Percentiles rank a stretch among this genome's conserved stretches.
These are phyloP conservation scores for Lablab purpureus DNA, from an alignment of 306 rosid genomes.

Conservation along the genomic window DNA sequence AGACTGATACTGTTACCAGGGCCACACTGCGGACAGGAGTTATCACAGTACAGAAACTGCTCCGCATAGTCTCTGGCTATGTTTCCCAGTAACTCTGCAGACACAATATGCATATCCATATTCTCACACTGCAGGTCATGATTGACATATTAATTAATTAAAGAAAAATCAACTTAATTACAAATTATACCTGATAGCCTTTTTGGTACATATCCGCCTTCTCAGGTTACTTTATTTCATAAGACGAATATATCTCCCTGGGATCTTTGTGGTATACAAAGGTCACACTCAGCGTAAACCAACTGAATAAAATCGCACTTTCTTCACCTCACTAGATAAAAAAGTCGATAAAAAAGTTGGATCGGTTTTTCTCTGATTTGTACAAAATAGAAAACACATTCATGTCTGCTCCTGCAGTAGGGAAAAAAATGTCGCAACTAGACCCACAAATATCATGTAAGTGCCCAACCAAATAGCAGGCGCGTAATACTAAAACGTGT, in stretches of 20 bases:
- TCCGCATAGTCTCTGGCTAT: too few species aligned
- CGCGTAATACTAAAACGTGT: slow-evolving; percentile 31
- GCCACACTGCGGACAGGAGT: too few species aligned
- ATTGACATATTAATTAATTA: neutral
- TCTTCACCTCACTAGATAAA: slow-evolving; percentile 8
- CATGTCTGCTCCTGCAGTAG: neutral
- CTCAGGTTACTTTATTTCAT: too few species aligned
- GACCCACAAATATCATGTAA: slow-evolving; percentile 24
- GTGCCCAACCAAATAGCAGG: slow-evolving; percentile 36
- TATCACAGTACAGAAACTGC: too few species aligned
- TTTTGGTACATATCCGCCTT: too few species aligned
- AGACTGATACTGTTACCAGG: too few species aligned
- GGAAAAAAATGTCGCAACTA: neutral
- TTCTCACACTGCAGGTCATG: neutral
- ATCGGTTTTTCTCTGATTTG: slow-evolving; percentile 12
- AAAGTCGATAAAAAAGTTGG: neutral
- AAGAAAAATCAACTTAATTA: neutral
- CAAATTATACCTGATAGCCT: neutral
- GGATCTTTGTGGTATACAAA: too few species aligned
- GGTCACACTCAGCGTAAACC: neutral
- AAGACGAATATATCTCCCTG: too few species aligned
- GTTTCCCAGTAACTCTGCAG: neutral
- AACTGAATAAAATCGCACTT: neutral
- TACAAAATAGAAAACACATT: slow-evolving; percentile 8
- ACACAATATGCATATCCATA: slow-evolving; percentile 2